Evolutionary conservation across 257 asterid species (phyloP), one percentile per base, ranked within the genome.

Genomic region (Craterostigma plantagineum): DNA sequence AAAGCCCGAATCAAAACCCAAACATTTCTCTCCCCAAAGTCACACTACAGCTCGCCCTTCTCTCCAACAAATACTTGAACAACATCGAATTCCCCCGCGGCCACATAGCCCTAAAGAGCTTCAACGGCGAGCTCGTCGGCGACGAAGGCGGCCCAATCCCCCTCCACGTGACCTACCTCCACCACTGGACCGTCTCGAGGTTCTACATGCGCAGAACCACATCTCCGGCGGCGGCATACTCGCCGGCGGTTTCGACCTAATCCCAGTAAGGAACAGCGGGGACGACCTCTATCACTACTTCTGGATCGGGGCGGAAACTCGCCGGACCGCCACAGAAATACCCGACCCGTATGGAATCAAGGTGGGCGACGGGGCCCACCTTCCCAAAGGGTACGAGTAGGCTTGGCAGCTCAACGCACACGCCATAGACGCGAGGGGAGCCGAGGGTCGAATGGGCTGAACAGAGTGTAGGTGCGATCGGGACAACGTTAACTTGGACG

Each of bases 271-370:
- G 23, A 85, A 74, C 37, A 56, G 48, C 16, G 96, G 96, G 18
- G 2, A 14, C 9, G 79, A 64, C 6, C 76, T 78, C 8, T 4
- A 42, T 1, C 93, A 86, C 55, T 75, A 73, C 48, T 86, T 81
- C 30, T 92, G 97, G 52, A 75, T 86, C 0, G 97, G 97, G 14
- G 73, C 97, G 0, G 97, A 86, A 66, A 86, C 94, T 4, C 69
- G 94, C 8, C 61, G 46, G 48, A 86, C 97, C 6, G 54, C 47
- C 38, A 62, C 76, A 1, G 12, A 49, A 4, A 67, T 81, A 27
- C 97, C 94, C 8, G 45, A 40, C 16, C 45, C 45, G 13, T 40
- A 40, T 8, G 45, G 45, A 5, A 14, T 40, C 16, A 16, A 40
- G 15, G 45, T 40, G 13, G 45, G 45, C 4, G 16, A 40, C 16